Evolutionary conservation across 2,329 filamentous ascomycete genomes (phyloP).

Genomic region (Penicillium hesseltinei): DNA sequence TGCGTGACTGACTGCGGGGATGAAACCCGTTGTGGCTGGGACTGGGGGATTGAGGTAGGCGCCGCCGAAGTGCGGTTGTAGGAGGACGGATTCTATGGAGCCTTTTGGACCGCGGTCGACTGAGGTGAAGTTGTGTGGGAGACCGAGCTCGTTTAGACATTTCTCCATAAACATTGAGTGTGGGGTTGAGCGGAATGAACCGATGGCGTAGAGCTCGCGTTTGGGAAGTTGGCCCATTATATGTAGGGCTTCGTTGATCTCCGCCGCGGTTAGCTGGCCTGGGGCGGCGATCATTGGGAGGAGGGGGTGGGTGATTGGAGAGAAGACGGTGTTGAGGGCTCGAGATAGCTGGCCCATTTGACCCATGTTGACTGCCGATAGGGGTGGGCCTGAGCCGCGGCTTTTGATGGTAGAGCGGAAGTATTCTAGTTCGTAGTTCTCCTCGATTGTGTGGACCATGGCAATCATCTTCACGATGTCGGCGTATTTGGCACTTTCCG

Average conservation of each 20-base stretch:
- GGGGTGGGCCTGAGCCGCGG: slow-evolving; percentile 64
- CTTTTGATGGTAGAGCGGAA: slow-evolving; percentile 76
- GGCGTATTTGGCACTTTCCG: slow-evolving; percentile 68
- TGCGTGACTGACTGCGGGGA: slow-evolving; percentile 69
- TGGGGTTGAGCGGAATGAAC: slow-evolving; percentile 67
- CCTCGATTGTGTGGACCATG: slow-evolving; percentile 75
- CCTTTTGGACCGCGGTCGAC: slow-evolving; percentile 68
- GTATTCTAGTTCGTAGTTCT: slow-evolving; percentile 87
- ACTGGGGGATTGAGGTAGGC: slow-evolving; percentile 76
- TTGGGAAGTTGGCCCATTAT: slow-evolving; percentile 78
- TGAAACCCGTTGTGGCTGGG: slow-evolving; percentile 56
- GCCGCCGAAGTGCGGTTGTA: slow-evolving; percentile 74
- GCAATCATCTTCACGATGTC: slow-evolving; percentile 92
- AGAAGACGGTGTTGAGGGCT: slow-evolving; percentile 81
- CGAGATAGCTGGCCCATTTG: slow-evolving; percentile 81
- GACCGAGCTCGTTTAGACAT: slow-evolving; percentile 75
- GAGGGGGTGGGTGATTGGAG: slow-evolving; percentile 81
- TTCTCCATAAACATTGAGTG: slow-evolving; percentile 85
- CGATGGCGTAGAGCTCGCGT: slow-evolving; percentile 77
- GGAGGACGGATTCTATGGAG: slow-evolving; percentile 68
- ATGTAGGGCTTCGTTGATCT: slow-evolving; percentile 77
- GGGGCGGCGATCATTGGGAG: slow-evolving; percentile 81
- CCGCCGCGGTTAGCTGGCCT: slow-evolving; percentile 78
- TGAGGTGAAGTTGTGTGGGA: slow-evolving; percentile 77
- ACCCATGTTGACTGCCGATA: slow-evolving; percentile 86